These are phyloP conservation scores for Mortierella sp. DNA, from an alignment of 371 early-diverging fungal genomes.

Conservation along the genomic window DNA sequence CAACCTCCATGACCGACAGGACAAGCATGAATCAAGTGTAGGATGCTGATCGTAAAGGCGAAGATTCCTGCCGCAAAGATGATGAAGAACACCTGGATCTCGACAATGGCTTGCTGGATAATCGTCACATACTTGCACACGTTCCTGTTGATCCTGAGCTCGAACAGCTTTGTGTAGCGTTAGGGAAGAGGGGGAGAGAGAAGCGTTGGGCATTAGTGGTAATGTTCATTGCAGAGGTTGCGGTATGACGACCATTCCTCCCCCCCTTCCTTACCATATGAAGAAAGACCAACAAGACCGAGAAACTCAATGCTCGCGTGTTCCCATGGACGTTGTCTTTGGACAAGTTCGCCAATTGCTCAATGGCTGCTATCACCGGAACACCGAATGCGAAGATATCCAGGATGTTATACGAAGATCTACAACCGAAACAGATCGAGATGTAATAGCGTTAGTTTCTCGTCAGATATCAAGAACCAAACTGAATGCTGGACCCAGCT, in stretches of 20 bases:
- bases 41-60: slow-evolving; percentile 26
- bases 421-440: too few relatives aligned
- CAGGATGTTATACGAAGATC: slow-evolving; percentile 12
- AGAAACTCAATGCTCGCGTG: slow-evolving; percentile 9
- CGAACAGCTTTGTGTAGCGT: slow-evolving; percentile 26
- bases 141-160: slow-evolving; percentile 22
- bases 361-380: slow-evolving; percentile 5
- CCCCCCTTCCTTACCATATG: slow-evolving; percentile 17
- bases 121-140: slow-evolving; percentile 40
- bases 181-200: too few relatives aligned
- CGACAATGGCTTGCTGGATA: slow-evolving; percentile 14
- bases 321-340: background rate
- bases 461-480: background rate
- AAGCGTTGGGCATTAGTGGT: too few relatives aligned
- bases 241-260: too few relatives aligned
- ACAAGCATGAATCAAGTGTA: slow-evolving; percentile 23
- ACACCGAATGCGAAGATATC: slow-evolving; percentile 11
- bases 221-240: too few relatives aligned
- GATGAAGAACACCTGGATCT: slow-evolving; percentile 35
- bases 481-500: too few relatives aligned
- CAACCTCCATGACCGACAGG: background rate
- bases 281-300: slow-evolving; percentile 14
- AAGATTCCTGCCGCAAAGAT: slow-evolving; percentile 29
- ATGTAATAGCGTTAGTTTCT: too few relatives aligned
- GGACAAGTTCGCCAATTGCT: slow-evolving; percentile 5